Base-by-base conservation (phyloP, 441 rosid genomes). In the Euphorbia celastroides region DNA sequence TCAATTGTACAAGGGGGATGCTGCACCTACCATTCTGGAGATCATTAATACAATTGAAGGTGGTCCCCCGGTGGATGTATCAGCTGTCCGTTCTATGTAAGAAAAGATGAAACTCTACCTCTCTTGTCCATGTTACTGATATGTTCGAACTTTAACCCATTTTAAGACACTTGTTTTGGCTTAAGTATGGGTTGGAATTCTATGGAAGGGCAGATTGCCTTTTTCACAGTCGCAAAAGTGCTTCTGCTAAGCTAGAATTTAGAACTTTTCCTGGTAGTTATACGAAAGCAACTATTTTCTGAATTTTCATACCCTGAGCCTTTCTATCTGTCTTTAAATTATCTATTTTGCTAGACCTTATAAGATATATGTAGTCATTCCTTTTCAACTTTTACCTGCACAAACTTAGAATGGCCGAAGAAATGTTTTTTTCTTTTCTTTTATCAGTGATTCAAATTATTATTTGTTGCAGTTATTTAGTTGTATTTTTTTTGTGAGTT, bases 1-100 rank as follows among this genome's bases (percentile, higher is more conserved):
- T 75, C 99, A 85, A 65, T 73, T 90, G 62, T 77, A 80, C 73
- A 92, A 88, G 79, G 91, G 83, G 74, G 99, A 89, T 69, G 79
- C 77, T 71, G 82, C 92, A 51, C 85, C 90, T 64, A 83, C 81
- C 60, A 84, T 92, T 81, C 64, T 81, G 68, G 99, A 94, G 76
- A 94, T 94, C 70, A 87, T 94, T 66, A 88, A 84, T 83, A 89
- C 99, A 55, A 84, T 94, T 56, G 99, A 94, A 84, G 99, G 99
- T 62, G 96, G 96, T 58, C 99, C 98, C 6, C 94, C 98, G 2
- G 97, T 88, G 76, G 99, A 94, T 72, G 97, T 92, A 60, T 82
- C 99, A 73, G 85, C 82, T 63, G 97, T 85, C 70, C 98, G 96
- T 67, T 88, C 97, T 62, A 89, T 94, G 99, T 94, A 89, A 88